Evolutionary conservation across 1,139 yeast species (phyloP).

Genomic region (Yarrowia galli): DNA sequence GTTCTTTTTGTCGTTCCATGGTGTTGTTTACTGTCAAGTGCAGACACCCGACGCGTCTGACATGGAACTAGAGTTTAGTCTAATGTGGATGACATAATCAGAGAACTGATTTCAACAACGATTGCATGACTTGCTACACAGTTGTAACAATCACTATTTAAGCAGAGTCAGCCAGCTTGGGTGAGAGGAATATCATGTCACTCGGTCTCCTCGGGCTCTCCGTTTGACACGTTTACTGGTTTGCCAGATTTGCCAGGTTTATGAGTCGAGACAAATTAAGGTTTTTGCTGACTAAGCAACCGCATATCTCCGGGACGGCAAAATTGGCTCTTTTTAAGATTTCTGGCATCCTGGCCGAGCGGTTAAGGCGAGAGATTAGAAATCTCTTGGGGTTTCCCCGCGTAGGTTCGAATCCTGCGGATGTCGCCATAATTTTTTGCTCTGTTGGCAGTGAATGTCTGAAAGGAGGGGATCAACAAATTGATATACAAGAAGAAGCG

Average conservation of each 20-base stretch:
- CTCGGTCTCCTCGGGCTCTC: too few relatives aligned
- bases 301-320: background rate
- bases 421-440: background rate
- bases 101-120: too few relatives aligned
- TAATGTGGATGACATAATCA: background rate
- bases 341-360: constrained; percentile 25
- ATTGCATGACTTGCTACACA: too few relatives aligned
- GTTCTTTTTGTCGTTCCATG: constrained; percentile 30
- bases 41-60: background rate
- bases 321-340: background rate
- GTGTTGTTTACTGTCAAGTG: background rate
- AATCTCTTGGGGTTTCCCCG: constrained; percentile 25
- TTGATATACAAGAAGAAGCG: too few relatives aligned
- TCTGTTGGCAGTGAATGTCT: too few relatives aligned
- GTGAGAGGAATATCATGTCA: too few relatives aligned
- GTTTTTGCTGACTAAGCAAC: background rate
- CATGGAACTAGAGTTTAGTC: background rate
- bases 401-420: constrained; percentile 24
- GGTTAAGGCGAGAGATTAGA: constrained; percentile 26
- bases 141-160: too few relatives aligned
- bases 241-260: too few relatives aligned
- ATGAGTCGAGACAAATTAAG: too few relatives aligned
- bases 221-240: too few relatives aligned
- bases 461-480: too few relatives aligned
- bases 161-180: too few relatives aligned